Evolutionary conservation across 768 basidiomycete genomes (phyloP).

Genomic region (Pisolithus sp.): DNA sequence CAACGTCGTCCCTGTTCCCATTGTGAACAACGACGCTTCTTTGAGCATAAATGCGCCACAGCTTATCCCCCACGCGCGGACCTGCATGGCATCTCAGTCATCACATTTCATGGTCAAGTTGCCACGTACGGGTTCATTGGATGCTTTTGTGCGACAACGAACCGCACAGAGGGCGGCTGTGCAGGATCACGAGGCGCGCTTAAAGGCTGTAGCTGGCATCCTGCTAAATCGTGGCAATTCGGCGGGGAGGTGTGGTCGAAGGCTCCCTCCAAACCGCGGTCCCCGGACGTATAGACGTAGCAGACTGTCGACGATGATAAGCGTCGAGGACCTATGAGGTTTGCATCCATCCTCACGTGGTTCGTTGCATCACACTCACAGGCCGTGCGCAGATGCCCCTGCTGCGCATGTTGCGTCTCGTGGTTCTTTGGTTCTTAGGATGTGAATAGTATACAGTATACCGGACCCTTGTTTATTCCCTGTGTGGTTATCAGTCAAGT

Average conservation of each 20-base stretch:
- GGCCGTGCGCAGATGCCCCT: too few relatives aligned
- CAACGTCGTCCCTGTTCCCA: slow-evolving; percentile 11
- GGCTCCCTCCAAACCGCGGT: slow-evolving; percentile 25
- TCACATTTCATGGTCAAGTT: slow-evolving; percentile 15
- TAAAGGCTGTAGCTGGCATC: slow-evolving; percentile 53
- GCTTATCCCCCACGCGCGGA: slow-evolving; percentile 19
- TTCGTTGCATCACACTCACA: too few relatives aligned
- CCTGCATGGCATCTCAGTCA: slow-evolving; percentile 23
- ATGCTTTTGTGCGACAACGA: slow-evolving; percentile 24
- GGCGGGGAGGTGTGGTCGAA: slow-evolving; percentile 48
- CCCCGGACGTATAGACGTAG: slow-evolving; percentile 46
- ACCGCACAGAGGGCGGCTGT: slow-evolving; percentile 25
- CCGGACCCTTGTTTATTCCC: background rate
- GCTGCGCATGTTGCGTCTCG: background rate
- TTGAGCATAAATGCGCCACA: background rate
- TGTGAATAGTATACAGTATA: background rate
- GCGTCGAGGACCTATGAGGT: slow-evolving; percentile 33
- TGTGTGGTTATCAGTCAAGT: too few relatives aligned
- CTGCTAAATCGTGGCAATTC: slow-evolving; percentile 48
- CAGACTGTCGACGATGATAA: slow-evolving; percentile 45
- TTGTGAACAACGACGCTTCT: background rate
- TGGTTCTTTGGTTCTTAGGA: background rate
- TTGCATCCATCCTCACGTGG: background rate
- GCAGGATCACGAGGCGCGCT: slow-evolving; percentile 35
- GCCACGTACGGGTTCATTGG: slow-evolving; percentile 17